Evolutionary conservation across 306 rosid species (phyloP), one percentile per base, ranked within the genome.

Genomic region (Hippophae gyantsensis): DNA sequence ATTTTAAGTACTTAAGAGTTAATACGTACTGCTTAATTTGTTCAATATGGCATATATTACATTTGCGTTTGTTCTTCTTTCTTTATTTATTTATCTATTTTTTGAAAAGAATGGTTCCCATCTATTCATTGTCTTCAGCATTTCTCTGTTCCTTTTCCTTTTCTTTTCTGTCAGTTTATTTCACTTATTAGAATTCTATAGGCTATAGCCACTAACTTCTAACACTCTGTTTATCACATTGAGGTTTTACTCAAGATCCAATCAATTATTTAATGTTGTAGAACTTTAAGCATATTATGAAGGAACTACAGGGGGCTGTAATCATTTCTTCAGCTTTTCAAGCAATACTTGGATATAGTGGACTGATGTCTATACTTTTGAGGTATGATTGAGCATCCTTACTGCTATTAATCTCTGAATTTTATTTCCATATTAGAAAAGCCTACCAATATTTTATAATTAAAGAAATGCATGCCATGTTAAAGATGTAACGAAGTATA

Each of bases 271-370:
- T 67, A 5, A 71, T 65, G 61, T 65, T 6, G 72, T 84, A 93
- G 99, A 93, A 84, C 77, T 93, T 88, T 75, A 84, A 74, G 79
- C 99, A 88, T 69, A 78, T 89, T 73, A 93, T 93, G 99, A 93
- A 84, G 84, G 95, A 93, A 84, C 81, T 93, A 67, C 99, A 93
- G 77, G 99, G 99, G 58, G 96, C 97, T 64, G 63, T 88, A 76
- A 93, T 93, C 62, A 84, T 88, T 63, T 86, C 86, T 59, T 86
- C 99, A 27, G 76, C 97, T 52, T 93, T 93, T 79, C 97, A 93
- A 80, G 76, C 89, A 58, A 57, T 93, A 63, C 86, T 93, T 60
- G 99, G 99, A 74, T 93, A 93, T 79, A 80, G 81, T 64, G 99
- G 99, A 73, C 79, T 93, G 65, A 86, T 93, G 95, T 86, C 99